Base-by-base conservation (phyloP, 352 stramenopile species). In the Pythium apleroticum region DNA sequence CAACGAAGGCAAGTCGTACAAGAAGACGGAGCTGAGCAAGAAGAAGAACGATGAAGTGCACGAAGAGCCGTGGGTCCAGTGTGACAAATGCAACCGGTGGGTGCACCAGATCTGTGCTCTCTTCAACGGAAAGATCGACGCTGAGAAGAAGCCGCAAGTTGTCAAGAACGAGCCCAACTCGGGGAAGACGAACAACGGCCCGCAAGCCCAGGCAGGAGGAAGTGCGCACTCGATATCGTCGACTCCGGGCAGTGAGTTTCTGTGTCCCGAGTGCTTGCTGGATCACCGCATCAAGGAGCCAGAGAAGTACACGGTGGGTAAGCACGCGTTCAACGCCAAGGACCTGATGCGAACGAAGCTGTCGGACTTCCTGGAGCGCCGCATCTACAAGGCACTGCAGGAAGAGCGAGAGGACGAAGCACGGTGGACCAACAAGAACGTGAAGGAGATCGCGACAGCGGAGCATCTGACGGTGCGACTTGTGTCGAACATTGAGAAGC, bases 51-150 rank as follows among this genome's bases (percentile, higher is more conserved):
- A 94, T 63, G 88, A 95, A 69, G 84, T 95, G 5, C 91, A 97
- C 20, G 93, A 98, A 75, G 96, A 99, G 69, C 80, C 90, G 22
- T 99, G 98, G 98, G 97, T 99, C 6, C 89, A 98, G 66, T 99
- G 98, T 71, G 96, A 99, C 65, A 89, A 85, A 27, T 99, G 98
- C 71, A 96, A 99, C 57, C 84, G 96, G 8, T 99, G 97, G 97
- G 97, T 99, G 54, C 98, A 99, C 74, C 97, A 99, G 72, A 98
- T 99, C 62, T 99, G 98, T 77, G 97, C 95, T 25, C 82, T 99
- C 7, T 99, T 99, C 77, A 99, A 99, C 70, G 96, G 93, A 28
- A 93, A 98, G 52, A 97, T 99, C 64, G 98, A 99, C 67, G 96
- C 94, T 12, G 82, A 96, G 71, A 91, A 89, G 60, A 92, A 95